Conservation (phyloP, 2,329 filamentous ascomycete species). For the Fusarium verrucosum region DNA sequence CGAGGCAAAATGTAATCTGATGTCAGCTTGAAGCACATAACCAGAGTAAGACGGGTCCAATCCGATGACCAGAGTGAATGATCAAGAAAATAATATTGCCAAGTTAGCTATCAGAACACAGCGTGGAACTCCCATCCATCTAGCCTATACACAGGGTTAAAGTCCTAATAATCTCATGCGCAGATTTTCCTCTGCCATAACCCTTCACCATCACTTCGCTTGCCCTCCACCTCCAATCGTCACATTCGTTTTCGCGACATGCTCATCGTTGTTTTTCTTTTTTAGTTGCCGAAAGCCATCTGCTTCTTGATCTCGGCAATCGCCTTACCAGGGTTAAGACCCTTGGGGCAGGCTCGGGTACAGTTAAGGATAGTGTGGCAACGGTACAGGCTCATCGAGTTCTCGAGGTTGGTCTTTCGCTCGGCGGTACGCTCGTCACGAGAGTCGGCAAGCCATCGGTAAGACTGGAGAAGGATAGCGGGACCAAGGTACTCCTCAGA, state of each 20-base stretch:
- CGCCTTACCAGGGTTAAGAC: conserved; percentile 91
- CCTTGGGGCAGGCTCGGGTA: conserved; percentile 97
- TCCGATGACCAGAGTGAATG: conserved; percentile 23
- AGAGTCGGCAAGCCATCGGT: conserved; percentile 95
- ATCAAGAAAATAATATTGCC: conserved; percentile 41
- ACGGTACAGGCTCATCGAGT: conserved; percentile 98
- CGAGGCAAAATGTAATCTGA: neutral
- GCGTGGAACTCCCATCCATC: conserved; percentile 42
- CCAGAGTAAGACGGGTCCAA: neutral
- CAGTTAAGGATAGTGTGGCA: conserved; percentile 99
- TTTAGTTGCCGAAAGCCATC: conserved; percentile 69
- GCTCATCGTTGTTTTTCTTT: conserved; percentile 12
- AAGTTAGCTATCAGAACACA: conserved; percentile 44
- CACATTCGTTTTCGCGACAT: conserved; percentile 23
- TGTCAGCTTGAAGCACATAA: neutral
- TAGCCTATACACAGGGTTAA: conserved; percentile 45
- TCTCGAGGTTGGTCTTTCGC: conserved; percentile 92
- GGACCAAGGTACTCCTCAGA: conserved; percentile 97
- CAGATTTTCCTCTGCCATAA: conserved; percentile 36
- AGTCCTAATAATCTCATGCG: conserved; percentile 41
- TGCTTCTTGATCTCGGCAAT: conserved; percentile 99
- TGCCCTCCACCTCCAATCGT: conserved; percentile 22
- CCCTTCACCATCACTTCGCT: conserved; percentile 34
- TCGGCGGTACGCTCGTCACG: conserved; percentile 89
- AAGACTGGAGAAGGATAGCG: conserved; percentile 95